Conservation (phyloP, 768 basidiomycete species). For the Phlebiopsis gigantea region DNA sequence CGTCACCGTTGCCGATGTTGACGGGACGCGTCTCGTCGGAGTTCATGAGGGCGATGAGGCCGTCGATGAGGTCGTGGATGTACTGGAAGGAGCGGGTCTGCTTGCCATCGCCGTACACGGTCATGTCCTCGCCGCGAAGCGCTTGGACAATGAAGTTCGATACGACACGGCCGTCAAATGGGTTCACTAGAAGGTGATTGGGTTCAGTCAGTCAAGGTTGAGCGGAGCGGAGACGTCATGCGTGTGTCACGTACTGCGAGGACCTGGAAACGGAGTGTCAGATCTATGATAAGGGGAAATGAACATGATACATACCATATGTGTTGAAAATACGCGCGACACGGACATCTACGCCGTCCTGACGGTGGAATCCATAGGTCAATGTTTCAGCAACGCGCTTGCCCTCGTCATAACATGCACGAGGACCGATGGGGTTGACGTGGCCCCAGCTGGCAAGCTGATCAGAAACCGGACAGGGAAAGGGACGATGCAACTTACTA, state of each 20-base stretch:
- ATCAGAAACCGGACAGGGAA: slow-evolving; percentile 12
- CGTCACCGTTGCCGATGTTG: slow-evolving; percentile 94
- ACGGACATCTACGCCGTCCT: slow-evolving; percentile 92
- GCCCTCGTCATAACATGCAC: slow-evolving; percentile 99
- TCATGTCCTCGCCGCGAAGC: slow-evolving; percentile 93
- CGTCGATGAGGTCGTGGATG: slow-evolving; percentile 95
- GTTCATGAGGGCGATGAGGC: slow-evolving; percentile 92
- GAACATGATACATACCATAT: slow-evolving; percentile 47
- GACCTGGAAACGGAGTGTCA: slow-evolving; percentile 29
- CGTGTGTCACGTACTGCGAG: slow-evolving; percentile 52
- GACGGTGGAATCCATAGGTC: slow-evolving; percentile 92
- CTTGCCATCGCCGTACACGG: slow-evolving; percentile 89
- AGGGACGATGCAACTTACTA: slow-evolving; percentile 54
- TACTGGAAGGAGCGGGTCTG: slow-evolving; percentile 98
- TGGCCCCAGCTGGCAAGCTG: slow-evolving; percentile 78
- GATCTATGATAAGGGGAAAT: background rate
- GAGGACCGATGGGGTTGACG: slow-evolving; percentile 96
- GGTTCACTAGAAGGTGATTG: slow-evolving; percentile 65
- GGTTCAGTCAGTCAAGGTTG: slow-evolving; percentile 21
- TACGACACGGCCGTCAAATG: slow-evolving; percentile 94
- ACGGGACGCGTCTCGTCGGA: slow-evolving; percentile 89
- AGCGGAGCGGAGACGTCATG: background rate
- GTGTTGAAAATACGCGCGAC: slow-evolving; percentile 99
- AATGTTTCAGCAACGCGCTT: slow-evolving; percentile 98
- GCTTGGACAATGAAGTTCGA: slow-evolving; percentile 99